These are phyloP conservation scores for Zymoseptoria crescenta DNA, from an alignment of 2,329 filamentous ascomycete genomes.

Conservation along the genomic window DNA sequence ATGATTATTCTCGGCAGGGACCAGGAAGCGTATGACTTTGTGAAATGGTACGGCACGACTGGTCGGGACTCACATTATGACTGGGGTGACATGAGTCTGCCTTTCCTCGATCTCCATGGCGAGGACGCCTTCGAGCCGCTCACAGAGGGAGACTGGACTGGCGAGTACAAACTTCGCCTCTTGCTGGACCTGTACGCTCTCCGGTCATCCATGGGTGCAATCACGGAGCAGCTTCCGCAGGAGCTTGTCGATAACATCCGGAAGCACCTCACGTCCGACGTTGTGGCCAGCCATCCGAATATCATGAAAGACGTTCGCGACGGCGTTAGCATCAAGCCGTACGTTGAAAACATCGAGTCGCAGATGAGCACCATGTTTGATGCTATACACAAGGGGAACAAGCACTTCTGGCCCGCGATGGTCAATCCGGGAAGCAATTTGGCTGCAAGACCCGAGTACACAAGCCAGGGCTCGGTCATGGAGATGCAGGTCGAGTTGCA, in stretches of 20 bases:
- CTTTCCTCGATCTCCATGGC: background rate
- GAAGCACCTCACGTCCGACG: background rate
- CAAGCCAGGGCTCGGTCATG: background rate
- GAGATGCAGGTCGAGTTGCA: background rate
- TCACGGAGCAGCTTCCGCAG: background rate
- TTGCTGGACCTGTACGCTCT: background rate
- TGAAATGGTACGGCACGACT: background rate
- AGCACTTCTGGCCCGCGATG: background rate
- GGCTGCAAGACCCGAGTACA: background rate
- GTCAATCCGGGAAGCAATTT: background rate
- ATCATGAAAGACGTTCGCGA: background rate
- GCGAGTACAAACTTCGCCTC: background rate
- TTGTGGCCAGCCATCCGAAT: background rate
- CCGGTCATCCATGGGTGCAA: background rate
- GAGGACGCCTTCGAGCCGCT: background rate
- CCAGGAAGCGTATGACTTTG: background rate
- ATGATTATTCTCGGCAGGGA: conserved; percentile 1
- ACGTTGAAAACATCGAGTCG: background rate
- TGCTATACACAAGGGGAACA: background rate
- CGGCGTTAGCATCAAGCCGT: background rate
- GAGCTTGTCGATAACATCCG: background rate
- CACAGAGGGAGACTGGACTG: background rate
- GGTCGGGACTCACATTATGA: background rate
- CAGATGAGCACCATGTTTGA: background rate
- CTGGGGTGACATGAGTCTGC: background rate